Percentiles rank a stretch among this genome's conserved stretches.
phyloP scores from a whole-genome alignment of 2,329 filamentous ascomycete genomes.

The Fusarium solani-melongenae region DNA sequence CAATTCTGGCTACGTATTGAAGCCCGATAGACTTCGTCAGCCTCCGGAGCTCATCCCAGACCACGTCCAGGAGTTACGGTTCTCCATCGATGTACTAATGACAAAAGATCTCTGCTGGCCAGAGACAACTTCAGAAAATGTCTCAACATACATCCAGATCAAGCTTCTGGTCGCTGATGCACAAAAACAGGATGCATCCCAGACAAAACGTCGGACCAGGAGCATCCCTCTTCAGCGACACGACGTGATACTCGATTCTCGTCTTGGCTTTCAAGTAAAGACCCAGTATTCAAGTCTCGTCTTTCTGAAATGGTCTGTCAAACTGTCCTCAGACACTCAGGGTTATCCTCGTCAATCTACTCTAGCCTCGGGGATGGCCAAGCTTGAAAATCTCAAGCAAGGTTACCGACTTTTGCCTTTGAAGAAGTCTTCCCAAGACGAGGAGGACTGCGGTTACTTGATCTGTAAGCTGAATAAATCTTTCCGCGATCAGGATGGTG shows the following conservation, averaged over 20 bases:
- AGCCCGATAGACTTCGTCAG: not conserved
- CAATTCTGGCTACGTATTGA: slow-evolving; percentile 8
- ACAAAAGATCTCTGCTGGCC: not conserved
- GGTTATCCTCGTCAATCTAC: not conserved
- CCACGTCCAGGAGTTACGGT: not conserved
- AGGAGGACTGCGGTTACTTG: not conserved
- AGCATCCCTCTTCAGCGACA: fast-evolving
- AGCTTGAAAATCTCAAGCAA: not conserved
- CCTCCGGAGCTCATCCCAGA: not conserved
- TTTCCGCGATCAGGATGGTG: too few species aligned
- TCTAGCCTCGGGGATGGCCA: not conserved
- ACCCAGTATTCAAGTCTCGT: not conserved
- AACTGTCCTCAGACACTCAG: not conserved
- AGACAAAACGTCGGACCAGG: not conserved
- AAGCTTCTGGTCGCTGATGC: slow-evolving; percentile 6
- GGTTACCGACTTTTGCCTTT: slow-evolving; percentile 8
- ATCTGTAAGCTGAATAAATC: slow-evolving; percentile 3
- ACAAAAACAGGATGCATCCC: not conserved
- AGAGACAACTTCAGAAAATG: fast-evolving
- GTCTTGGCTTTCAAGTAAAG: not conserved
- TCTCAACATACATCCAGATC: not conserved
- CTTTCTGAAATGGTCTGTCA: slow-evolving; percentile 7
- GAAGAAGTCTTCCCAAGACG: fast-evolving
- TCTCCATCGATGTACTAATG: slow-evolving; percentile 10
- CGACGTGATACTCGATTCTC: not conserved